Conservation (phyloP, 805 yeast genomes). For the Phaffomyces antillensis region DNA sequence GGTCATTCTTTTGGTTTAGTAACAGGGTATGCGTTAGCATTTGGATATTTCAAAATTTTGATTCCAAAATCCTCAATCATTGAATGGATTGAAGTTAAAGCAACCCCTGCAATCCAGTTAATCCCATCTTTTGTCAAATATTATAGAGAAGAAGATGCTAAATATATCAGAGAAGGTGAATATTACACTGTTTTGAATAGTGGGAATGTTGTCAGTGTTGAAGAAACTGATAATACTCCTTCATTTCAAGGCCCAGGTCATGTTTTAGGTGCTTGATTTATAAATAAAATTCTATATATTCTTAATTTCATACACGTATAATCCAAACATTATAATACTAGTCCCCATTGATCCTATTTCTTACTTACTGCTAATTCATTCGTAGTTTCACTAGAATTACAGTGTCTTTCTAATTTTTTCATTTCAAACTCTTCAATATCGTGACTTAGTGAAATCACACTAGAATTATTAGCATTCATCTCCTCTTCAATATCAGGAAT, state of each 20-base stretch:
- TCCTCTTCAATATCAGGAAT: neutral
- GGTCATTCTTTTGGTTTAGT: constrained; percentile 67
- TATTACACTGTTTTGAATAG: constrained; percentile 24
- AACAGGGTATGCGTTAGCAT: constrained; percentile 58
- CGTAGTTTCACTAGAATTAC: too few species aligned
- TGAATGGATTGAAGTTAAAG: constrained; percentile 53
- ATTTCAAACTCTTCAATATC: neutral
- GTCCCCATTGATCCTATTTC: too few species aligned
- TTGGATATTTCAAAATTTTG: constrained; percentile 48
- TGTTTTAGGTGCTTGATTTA: constrained; percentile 10
- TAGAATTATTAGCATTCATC: too few species aligned
- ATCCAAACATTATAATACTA: too few species aligned
- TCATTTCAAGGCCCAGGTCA: constrained; percentile 21
- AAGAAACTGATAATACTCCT: neutral
- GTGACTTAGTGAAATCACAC: neutral
- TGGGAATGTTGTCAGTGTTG: constrained; percentile 6
- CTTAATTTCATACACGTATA: too few species aligned
- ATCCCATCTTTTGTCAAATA: constrained; percentile 51
- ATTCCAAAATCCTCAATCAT: constrained; percentile 61
- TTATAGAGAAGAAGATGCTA: constrained; percentile 54
- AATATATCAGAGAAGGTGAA: constrained; percentile 31
- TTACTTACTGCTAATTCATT: too few species aligned
- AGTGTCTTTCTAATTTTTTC: too few species aligned
- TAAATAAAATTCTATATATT: too few species aligned
- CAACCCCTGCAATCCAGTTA: constrained; percentile 41